A percentile compares a stretch with the other conserved stretches of the same genome.
Conservation (phyloP, 2,329 filamentous ascomycete genomes). For the Penicillium sp. region DNA sequence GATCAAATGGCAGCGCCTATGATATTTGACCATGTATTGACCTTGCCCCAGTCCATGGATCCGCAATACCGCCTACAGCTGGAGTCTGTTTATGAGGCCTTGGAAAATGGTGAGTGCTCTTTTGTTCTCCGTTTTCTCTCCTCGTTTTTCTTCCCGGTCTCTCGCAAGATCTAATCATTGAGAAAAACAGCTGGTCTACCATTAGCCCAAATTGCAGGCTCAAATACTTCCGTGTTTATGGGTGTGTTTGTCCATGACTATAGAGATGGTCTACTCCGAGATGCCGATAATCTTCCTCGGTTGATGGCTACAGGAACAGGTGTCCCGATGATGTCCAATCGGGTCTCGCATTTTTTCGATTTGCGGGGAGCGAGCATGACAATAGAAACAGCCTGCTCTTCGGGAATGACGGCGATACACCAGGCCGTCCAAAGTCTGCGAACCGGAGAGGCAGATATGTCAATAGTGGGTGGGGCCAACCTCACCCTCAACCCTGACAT, state of each 20-base stretch:
- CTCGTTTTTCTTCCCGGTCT: background rate
- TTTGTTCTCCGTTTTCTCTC: no score
- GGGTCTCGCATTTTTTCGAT: slow-evolving; percentile 10
- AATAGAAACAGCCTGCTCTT: slow-evolving; percentile 8
- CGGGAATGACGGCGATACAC: background rate
- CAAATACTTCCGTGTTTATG: slow-evolving; percentile 10
- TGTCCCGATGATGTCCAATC: no score
- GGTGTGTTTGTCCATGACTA: slow-evolving; percentile 12
- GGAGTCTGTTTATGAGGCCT: slow-evolving; percentile 36
- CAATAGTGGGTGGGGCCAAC: background rate
- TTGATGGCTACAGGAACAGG: background rate
- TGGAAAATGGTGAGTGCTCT: slow-evolving; percentile 40
- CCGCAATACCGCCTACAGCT: slow-evolving; percentile 30
- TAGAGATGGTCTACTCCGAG: slow-evolving; percentile 3
- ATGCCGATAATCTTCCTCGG: slow-evolving; percentile 10
- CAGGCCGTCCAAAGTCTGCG: background rate
- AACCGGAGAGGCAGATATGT: background rate
- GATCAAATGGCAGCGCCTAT: background rate
- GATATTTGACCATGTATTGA: background rate
- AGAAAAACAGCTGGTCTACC: slow-evolving; percentile 25
- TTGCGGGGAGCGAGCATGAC: slow-evolving; percentile 6
- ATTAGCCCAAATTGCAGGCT: slow-evolving; percentile 13
- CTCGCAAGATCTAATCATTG: no score
- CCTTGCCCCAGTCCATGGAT: slow-evolving; percentile 21
- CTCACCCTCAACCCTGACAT: background rate